phyloP scores from a whole-genome alignment of 768 basidiomycete species.

The Brasilioporus rufonigricans region DNA sequence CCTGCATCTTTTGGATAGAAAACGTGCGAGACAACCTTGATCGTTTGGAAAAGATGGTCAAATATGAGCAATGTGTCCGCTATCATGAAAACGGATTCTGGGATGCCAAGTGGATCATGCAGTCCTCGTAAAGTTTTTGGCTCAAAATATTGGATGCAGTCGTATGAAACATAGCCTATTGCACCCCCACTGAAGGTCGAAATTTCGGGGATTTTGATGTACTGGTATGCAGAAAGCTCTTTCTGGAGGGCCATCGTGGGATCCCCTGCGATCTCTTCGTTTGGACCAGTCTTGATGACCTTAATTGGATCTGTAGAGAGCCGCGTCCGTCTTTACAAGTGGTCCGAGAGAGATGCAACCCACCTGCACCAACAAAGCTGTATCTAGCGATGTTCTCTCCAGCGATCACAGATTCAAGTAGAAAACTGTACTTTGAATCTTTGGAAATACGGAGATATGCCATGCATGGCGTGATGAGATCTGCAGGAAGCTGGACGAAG shows the following conservation, averaged over 20 bases:
- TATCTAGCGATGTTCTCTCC: conserved; percentile 92
- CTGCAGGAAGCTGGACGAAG: conserved; percentile 90
- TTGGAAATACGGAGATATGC: conserved; percentile 93
- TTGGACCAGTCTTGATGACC: conserved; percentile 84
- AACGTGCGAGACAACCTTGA: conserved; percentile 96
- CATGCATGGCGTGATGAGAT: conserved; percentile 95
- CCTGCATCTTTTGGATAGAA: conserved; percentile 74
- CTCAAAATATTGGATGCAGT: conserved; percentile 95
- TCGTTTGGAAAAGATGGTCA: conserved; percentile 92
- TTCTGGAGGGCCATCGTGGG: conserved; percentile 82
- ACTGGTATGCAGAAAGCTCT: conserved; percentile 83
- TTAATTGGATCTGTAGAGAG: conserved; percentile 79
- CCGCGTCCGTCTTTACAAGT: neutral
- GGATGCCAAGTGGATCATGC: conserved; percentile 79
- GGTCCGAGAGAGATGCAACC: conserved; percentile 25
- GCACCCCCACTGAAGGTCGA: conserved; percentile 97
- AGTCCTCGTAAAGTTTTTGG: conserved; percentile 81
- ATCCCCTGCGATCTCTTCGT: conserved; percentile 81
- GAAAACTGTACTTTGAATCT: conserved; percentile 91
- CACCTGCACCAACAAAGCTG: conserved; percentile 95
- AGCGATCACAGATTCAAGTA: conserved; percentile 88
- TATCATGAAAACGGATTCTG: conserved; percentile 96
- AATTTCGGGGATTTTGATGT: conserved; percentile 87
- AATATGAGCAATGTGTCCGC: conserved; percentile 94
- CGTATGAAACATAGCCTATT: conserved; percentile 96